Conservation (phyloP, 2,329 filamentous ascomycete genomes). For the Arthrobotrys entomopaga region DNA sequence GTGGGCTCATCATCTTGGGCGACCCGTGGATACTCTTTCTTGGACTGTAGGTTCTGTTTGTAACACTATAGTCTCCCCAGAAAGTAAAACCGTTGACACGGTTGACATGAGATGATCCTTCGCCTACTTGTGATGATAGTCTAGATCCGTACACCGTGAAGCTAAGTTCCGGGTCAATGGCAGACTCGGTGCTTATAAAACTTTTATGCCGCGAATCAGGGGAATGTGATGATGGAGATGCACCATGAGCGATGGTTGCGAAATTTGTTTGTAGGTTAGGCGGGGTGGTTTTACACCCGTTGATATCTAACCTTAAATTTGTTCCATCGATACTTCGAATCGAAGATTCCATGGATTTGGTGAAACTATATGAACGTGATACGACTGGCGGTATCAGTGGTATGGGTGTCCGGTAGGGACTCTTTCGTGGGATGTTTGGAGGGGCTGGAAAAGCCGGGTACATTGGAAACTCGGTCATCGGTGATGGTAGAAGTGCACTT, state of each 20-base stretch:
- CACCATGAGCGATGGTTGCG: constrained; percentile 1
- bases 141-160: constrained; percentile 38
- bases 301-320: constrained; percentile 12
- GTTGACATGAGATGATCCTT: background rate
- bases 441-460: constrained; percentile 15
- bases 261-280: constrained; percentile 23
- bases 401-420: background rate
- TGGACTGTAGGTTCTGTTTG: constrained; percentile 17
- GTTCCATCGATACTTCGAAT: background rate
- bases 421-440: constrained; percentile 11
- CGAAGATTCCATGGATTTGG: background rate
- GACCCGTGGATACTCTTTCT: constrained; percentile 34
- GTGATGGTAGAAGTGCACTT: constrained; percentile 41
- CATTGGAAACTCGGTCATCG: constrained; percentile 33
- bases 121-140: constrained; percentile 34
- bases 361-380: background rate
- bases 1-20: constrained; percentile 34
- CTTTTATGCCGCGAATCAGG: constrained; percentile 39
- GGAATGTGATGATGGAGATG: constrained; percentile 32
- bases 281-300: background rate
- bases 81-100: constrained; percentile 30
- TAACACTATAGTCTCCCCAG: constrained; percentile 30
- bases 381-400: background rate
- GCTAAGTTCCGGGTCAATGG: constrained; percentile 49
- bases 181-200: constrained; percentile 46